phyloP scores from a whole-genome alignment of 148 eudicot genomes.

The Fagopyrum tataricum region DNA sequence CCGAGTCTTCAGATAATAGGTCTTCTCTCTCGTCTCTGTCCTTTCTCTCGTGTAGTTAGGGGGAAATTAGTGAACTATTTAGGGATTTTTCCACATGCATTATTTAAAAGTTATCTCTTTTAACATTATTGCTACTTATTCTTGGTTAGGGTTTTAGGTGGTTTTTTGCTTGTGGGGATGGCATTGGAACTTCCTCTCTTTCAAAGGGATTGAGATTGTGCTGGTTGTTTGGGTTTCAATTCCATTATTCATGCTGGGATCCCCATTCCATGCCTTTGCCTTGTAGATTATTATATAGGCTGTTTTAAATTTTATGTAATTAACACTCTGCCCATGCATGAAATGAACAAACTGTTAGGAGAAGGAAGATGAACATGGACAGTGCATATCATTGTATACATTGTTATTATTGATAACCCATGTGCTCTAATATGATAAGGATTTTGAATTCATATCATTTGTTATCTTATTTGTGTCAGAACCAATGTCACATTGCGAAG shows the following conservation, averaged over 20 bases:
- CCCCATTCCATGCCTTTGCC: neutral
- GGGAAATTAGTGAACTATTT: neutral
- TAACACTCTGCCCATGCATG: neutral
- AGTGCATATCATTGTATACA: neutral
- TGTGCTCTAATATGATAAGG: neutral
- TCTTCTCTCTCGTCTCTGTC: neutral
- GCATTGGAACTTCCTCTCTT: neutral
- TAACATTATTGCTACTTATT: neutral
- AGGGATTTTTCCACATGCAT: neutral
- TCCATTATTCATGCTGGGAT: neutral
- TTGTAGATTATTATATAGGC: neutral
- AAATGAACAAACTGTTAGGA: neutral
- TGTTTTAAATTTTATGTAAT: neutral
- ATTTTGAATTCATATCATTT: neutral
- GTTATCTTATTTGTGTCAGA: neutral
- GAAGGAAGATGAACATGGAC: neutral
- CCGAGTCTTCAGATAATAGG: conserved; percentile 37
- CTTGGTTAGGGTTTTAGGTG: neutral
- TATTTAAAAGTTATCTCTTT: neutral
- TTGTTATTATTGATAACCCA: neutral
- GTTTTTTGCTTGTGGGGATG: neutral
- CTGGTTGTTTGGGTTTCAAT: neutral
- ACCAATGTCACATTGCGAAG: neutral
- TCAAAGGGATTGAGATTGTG: neutral
- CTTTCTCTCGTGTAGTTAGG: neutral